Evolutionary conservation across 257 asterid genomes (phyloP).

Genomic region (Anisodus acutangulus): DNA sequence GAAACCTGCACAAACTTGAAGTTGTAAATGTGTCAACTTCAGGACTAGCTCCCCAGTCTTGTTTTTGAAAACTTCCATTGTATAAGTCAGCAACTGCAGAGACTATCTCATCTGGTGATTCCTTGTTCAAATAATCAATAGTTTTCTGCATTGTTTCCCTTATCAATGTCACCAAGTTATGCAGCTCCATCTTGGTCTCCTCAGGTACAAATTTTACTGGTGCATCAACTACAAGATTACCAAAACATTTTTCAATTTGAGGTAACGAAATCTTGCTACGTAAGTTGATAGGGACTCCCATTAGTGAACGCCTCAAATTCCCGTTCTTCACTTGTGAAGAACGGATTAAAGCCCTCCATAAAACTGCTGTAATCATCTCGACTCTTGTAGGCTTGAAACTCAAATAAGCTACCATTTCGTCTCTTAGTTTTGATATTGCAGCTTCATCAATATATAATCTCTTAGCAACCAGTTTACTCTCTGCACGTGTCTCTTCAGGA

Average conservation of each 20-base stretch:
- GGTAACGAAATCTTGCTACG: background rate
- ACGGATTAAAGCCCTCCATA: background rate
- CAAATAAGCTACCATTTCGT: background rate
- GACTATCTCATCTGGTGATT: background rate
- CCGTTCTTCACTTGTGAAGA: background rate
- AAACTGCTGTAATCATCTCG: background rate
- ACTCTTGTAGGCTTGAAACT: background rate
- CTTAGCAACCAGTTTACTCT: background rate
- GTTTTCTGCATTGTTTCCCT: background rate
- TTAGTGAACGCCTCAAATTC: background rate
- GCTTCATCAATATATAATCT: background rate
- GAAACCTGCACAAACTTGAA: background rate
- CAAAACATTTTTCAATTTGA: background rate
- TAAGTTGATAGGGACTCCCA: background rate
- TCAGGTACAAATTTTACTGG: background rate
- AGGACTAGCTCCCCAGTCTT: background rate
- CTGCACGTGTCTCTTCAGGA: background rate
- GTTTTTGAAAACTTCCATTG: background rate
- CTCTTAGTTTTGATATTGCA: background rate
- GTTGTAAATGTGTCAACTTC: background rate
- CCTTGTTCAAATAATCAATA: background rate
- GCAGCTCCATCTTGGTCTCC: background rate
- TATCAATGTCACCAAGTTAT: background rate
- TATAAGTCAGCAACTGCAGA: background rate
- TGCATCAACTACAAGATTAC: background rate